Conservation (phyloP, 129 eudicot species). For the carrot (Daucus carota) region DNA sequence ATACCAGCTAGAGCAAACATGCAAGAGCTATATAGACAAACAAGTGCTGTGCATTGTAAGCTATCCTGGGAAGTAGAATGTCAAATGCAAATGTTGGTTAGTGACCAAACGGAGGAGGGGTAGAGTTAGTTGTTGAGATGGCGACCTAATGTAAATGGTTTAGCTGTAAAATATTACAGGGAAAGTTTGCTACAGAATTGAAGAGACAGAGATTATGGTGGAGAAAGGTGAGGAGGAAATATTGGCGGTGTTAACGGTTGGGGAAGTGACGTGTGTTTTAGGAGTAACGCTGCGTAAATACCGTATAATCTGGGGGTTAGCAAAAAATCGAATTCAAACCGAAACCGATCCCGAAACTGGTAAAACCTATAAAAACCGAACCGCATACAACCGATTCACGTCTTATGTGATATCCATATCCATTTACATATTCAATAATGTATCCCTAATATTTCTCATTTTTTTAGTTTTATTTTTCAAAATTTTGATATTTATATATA, state of each 20-base stretch:
- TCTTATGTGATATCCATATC: too few species aligned
- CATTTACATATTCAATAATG: too few species aligned
- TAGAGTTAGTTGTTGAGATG: neutral
- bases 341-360: too few species aligned
- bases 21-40: neutral
- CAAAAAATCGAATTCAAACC: too few species aligned
- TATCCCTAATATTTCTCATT: too few species aligned
- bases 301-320: too few species aligned
- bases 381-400: too few species aligned
- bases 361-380: too few species aligned
- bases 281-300: too few species aligned
- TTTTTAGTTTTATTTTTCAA: too few species aligned
- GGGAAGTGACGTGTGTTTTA: neutral
- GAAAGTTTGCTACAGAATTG: neutral
- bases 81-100: neutral
- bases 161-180: neutral
- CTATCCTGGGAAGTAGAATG: too few species aligned
- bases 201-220: neutral
- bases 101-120: neutral
- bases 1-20: neutral
- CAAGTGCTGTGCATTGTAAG: neutral
- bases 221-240: constrained; percentile 29
- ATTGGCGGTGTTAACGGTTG: constrained; percentile 38
- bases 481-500: too few species aligned
- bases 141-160: neutral